Conservation (phyloP, 345 rosid genomes). For the Hibiscus tridactylites region DNA sequence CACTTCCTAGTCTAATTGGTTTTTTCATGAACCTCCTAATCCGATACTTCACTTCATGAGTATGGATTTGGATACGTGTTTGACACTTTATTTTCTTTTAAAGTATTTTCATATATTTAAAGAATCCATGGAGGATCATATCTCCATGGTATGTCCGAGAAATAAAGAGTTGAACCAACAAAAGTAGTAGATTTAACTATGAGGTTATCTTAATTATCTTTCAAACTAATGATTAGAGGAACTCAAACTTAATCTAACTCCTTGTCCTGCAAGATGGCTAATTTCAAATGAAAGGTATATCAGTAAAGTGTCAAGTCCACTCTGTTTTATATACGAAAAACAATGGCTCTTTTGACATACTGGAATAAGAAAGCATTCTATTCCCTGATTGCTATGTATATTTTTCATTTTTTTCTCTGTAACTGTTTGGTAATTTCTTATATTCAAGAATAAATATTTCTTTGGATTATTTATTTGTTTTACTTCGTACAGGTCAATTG, state of each 20-base stretch:
- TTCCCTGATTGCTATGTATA: not conserved
- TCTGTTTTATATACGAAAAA: not conserved
- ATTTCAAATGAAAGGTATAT: not conserved
- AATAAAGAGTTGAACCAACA: not conserved
- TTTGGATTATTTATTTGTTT: not conserved
- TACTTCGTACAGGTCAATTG: conserved; percentile 18
- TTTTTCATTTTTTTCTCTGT: not conserved
- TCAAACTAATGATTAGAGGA: not conserved
- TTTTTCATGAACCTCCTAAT: not conserved
- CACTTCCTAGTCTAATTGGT: not conserved
- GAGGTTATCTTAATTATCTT: not conserved
- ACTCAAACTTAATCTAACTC: not conserved
- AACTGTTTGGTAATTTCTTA: not conserved
- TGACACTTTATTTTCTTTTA: not conserved
- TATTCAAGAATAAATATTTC: not conserved
- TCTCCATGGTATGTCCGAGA: not conserved
- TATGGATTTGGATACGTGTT: not conserved
- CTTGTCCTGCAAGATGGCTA: not conserved
- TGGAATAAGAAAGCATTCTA: not conserved
- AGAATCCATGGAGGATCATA: not conserved
- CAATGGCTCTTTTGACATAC: not conserved
- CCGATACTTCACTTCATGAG: not conserved
- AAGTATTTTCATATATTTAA: not conserved
- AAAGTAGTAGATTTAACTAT: not conserved
- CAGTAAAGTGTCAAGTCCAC: not conserved